Base-by-base conservation (phyloP, 768 basidiomycete genomes). In the Termitomyces heimii region DNA sequence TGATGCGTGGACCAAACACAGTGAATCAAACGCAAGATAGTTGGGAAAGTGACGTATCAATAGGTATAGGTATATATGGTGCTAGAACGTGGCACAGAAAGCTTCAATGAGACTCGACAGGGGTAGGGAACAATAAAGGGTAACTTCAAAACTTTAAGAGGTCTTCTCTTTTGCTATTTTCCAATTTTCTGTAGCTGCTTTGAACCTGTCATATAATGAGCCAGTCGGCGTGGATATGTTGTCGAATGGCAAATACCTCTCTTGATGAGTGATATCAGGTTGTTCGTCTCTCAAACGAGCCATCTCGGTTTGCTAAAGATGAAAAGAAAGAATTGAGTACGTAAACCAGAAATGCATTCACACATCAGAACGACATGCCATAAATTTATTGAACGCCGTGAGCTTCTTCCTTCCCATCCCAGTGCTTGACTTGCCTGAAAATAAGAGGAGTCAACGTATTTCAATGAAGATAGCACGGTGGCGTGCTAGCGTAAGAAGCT, bases 341-440 rank as follows among this genome's bases (percentile, higher is more conserved):
- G 35, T 12, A 44, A 31, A 26, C 43, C 43, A 47, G 39, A 22
- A 29, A 14, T 14, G 18, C 14, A 35, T 34, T 32, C 35, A 29
- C 34, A 47, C 43, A 37, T 28, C 9, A 35, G 12, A 13, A 22
- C 48, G 31, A 22, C 73, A 55, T 59, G 79, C 80, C 78, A 82
- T 80, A 69, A 86, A 92, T 69, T 85, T 88, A 69, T 92, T 92
- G 73, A 88, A 92, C 14, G 82, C 79, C 35, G 84, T 84, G 47
- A 89, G 74, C 69, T 86, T 77, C 76, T 82, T 89, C 69, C 77
- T 81, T 66, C 73, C 68, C 34, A 71, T 75, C 43, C 61, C 73
- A 20, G 81, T 78, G 18, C 77, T 75, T 35, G 80, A 73, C 68
- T 82, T 84, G 68, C 73, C 78, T 82, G 62, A 44, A 61, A 63